These are phyloP conservation scores for Euclidium syriacum DNA, from an alignment of 345 rosid genomes.

Conservation along the genomic window DNA sequence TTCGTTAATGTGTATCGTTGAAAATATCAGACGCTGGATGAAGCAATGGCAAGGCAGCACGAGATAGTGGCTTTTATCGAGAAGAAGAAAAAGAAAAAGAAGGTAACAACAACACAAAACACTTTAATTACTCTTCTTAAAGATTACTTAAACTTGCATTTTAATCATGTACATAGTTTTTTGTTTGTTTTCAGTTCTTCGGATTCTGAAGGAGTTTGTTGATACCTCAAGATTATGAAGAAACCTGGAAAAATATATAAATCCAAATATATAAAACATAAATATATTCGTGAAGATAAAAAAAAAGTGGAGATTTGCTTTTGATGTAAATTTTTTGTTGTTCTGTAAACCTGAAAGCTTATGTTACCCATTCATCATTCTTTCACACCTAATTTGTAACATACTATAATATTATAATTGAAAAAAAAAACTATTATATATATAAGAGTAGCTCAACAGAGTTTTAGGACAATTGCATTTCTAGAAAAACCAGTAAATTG, in stretches of 20 bases:
- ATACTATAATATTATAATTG: neutral
- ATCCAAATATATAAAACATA: neutral
- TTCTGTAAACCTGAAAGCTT: slow-evolving; percentile 18
- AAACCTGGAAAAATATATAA: slow-evolving; percentile 9
- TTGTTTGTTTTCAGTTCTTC: slow-evolving; percentile 22
- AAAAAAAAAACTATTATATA: neutral
- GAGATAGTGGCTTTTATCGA: slow-evolving; percentile 45
- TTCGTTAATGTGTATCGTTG: neutral
- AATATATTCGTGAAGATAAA: neutral
- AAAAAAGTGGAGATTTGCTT: slow-evolving; percentile 7
- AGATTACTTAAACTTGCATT: neutral
- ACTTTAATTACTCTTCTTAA: neutral
- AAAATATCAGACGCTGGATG: slow-evolving; percentile 44
- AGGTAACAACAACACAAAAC: slow-evolving; percentile 31
- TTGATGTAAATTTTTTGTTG: slow-evolving; percentile 30
- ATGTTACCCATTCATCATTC: slow-evolving; percentile 7
- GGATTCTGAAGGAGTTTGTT: slow-evolving; percentile 28
- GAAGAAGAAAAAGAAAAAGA: slow-evolving; percentile 46
- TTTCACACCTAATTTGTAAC: slow-evolving; percentile 27
- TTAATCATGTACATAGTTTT: neutral
- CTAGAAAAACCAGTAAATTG: neutral
- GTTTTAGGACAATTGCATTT: neutral
- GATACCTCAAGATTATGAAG: slow-evolving; percentile 10
- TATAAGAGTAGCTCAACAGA: neutral
- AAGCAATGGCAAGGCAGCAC: slow-evolving; percentile 34